Percentiles rank a stretch among this genome's conserved stretches.
Conservation (phyloP, 139 green algal genomes). For the Tetraselmis chui region DNA sequence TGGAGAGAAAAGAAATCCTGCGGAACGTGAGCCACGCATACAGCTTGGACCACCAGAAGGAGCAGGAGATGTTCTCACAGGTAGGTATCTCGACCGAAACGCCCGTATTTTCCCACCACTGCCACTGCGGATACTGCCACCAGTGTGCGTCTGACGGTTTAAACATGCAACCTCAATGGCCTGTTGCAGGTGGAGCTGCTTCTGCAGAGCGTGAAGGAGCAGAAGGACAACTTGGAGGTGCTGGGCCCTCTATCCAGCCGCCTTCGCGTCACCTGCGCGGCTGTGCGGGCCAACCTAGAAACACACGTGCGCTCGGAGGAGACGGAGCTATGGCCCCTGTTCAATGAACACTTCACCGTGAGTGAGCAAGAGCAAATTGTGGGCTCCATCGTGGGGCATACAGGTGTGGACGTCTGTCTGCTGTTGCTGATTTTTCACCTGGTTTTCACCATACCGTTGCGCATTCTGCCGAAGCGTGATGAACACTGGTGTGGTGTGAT, state of each 20-base stretch:
- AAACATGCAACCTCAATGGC: too few relatives aligned
- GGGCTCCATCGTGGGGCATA: slow-evolving; percentile 74
- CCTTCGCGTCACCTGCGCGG: slow-evolving; percentile 70
- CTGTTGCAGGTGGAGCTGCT: not conserved
- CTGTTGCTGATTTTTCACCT: too few relatives aligned
- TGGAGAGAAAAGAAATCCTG: slow-evolving; percentile 92
- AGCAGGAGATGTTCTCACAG: slow-evolving; percentile 73
- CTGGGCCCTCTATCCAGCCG: slow-evolving; percentile 28
- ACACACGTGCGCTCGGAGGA: slow-evolving; percentile 85
- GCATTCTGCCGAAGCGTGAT: too few relatives aligned
- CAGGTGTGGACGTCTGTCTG: not conserved
- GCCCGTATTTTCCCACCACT: too few relatives aligned
- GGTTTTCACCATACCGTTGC: too few relatives aligned
- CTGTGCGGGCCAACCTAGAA: slow-evolving; percentile 72
- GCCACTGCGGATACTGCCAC: too few relatives aligned
- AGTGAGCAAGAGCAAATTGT: slow-evolving; percentile 92
- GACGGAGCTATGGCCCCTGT: slow-evolving; percentile 94
- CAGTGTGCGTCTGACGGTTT: too few relatives aligned
- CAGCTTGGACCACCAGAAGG: slow-evolving; percentile 92
- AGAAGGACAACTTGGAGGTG: slow-evolving; percentile 10
- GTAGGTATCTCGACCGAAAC: too few relatives aligned
- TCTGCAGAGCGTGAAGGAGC: not conserved
- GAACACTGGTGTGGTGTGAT: too few relatives aligned
- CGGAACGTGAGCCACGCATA: slow-evolving; percentile 93
- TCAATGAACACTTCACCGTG: slow-evolving; percentile 81